Base-by-base conservation (phyloP, 2,329 filamentous ascomycete genomes). In the Volutella citrinella region DNA sequence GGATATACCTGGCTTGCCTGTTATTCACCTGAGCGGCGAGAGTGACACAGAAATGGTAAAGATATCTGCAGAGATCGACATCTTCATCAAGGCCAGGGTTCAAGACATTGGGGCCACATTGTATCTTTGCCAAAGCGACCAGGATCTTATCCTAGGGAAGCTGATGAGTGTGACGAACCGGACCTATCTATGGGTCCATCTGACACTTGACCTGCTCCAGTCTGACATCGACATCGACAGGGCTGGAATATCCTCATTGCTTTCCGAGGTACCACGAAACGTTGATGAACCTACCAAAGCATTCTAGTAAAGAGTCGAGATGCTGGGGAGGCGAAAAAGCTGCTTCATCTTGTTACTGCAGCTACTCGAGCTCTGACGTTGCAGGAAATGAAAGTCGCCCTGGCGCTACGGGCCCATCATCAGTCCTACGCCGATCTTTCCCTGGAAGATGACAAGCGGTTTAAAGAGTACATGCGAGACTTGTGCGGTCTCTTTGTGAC, bases 401-500 rank as follows among this genome's bases (percentile, higher is more conserved):
- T 56, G 15, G 27, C 34, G 7, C 9, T 54, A 20, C 4, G 21
- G 17, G 0, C 35, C 24, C 8, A 33, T 3, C 32, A 44, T 13
- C 23, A 10, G 12, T 44, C 38, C 11, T 43, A 34, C 10, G 9
- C 19, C 9, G 34, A 44, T 10, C 27, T 51, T 5, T 18, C 40
- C 5, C 8, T 32, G 0, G 21, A 22, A 20, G 18, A 19, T 11
- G 36, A 44, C 3, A 19, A 32, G 1, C 40, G 40, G 2, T 42
- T 52, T 16, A 18, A 17, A 4, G 9, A 30, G 9, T 27, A 37
- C 7, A 38, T 56, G 10, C 33, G 56, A 14, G 38, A 54, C 4
- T 33, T 42, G 1, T 64, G 58, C 34, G 53, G 60, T 15, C 56
- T 61, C 7, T 63, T 64, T 10, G 32, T 54, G 7, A 41, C 34